Evolutionary conservation across 78 protist genomes (phyloP).

Genomic region (Mantamonas sphyraenae): DNA sequence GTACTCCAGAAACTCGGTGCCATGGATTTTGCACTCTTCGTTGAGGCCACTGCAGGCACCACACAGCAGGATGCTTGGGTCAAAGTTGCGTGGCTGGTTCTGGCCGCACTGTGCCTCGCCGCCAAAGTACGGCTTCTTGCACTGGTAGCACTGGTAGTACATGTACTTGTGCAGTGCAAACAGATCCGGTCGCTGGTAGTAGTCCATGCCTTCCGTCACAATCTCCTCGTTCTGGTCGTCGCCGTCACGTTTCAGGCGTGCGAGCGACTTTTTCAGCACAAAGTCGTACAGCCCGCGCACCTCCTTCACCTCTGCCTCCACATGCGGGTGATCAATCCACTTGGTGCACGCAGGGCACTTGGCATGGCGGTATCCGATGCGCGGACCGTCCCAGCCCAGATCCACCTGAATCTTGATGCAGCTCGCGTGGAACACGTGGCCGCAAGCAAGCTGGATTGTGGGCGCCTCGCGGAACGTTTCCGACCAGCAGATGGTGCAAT

Average conservation of each 20-base stretch:
- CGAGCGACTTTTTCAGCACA: neutral
- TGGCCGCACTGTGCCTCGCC: slow-evolving; percentile 9
- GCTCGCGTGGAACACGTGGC: slow-evolving; percentile 18
- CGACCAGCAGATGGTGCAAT: slow-evolving; percentile 25
- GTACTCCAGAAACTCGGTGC: too few relatives aligned
- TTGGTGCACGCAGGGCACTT: slow-evolving; percentile 23
- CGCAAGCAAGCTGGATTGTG: slow-evolving; percentile 13
- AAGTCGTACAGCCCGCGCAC: neutral
- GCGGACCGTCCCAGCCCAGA: slow-evolving; percentile 6
- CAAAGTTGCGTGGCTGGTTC: neutral
- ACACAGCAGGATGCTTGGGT: neutral
- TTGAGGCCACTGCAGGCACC: slow-evolving; percentile 12
- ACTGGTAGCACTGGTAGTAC: slow-evolving; percentile 29
- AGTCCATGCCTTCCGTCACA: neutral
- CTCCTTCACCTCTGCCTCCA: neutral
- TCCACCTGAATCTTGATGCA: slow-evolving; percentile 7
- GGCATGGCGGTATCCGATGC: slow-evolving; percentile 21
- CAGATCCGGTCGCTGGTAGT: neutral
- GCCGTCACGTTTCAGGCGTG: neutral
- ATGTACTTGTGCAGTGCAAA: neutral
- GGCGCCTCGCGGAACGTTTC: slow-evolving; percentile 20
- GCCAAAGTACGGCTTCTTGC: slow-evolving; percentile 27
- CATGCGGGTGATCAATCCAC: neutral
- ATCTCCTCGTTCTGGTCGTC: neutral
- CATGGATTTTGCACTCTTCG: too few relatives aligned